phyloP scores from a whole-genome alignment of 208 protist species.

The Trypanosoma lewisi region DNA sequence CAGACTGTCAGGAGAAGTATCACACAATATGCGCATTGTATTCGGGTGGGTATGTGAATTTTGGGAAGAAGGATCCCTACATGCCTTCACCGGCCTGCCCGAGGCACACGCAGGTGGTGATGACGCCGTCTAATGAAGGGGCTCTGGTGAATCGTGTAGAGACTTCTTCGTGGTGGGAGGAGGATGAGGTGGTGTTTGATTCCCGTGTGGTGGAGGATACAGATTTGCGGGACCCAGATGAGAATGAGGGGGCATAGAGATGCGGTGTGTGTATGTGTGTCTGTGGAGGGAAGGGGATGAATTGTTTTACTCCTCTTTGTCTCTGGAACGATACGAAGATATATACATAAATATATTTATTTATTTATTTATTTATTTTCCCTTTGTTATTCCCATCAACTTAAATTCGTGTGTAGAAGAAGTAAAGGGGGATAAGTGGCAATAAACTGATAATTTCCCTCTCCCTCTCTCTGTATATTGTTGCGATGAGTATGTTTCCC shows the following conservation, averaged over 20 bases:
- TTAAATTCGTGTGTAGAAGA: no score
- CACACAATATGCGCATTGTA: constrained; percentile 80
- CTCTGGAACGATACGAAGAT: neutral
- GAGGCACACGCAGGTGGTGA: constrained; percentile 69
- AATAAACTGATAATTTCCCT: no score
- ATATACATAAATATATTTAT: constrained; percentile 11
- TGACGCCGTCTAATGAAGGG: constrained; percentile 9
- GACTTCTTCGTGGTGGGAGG: constrained; percentile 51
- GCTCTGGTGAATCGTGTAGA: constrained; percentile 13
- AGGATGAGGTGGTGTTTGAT: constrained; percentile 81
- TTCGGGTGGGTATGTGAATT: constrained; percentile 82
- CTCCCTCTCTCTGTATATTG: no score
- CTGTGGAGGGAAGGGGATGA: no score
- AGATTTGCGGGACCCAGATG: constrained; percentile 84
- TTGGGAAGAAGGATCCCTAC: constrained; percentile 81
- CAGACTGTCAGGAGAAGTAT: constrained; percentile 79
- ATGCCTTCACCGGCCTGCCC: constrained; percentile 80
- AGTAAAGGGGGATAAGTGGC: no score
- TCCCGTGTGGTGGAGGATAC: constrained; percentile 69
- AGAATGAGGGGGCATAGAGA: constrained; percentile 54
- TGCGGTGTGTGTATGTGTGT: neutral
- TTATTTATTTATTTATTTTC: no score
- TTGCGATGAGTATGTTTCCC: neutral
- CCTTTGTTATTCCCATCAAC: no score
- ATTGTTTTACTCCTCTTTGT: constrained; percentile 10